Evolutionary conservation across 2,329 filamentous ascomycete species (phyloP).

Genomic region (Pyrenophora seminiperda): DNA sequence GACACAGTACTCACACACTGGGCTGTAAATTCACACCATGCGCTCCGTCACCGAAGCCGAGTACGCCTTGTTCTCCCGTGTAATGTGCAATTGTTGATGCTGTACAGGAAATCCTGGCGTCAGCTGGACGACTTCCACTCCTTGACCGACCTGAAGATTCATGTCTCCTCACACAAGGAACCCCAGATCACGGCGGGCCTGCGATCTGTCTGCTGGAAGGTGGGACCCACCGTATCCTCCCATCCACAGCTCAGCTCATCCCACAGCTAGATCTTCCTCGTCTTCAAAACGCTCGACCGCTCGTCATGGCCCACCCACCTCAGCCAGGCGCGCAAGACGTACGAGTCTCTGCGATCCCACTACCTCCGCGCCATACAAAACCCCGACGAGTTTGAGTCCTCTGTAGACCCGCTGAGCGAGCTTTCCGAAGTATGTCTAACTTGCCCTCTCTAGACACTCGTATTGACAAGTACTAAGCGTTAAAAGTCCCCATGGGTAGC

Average conservation of each 20-base stretch:
- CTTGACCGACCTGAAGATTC: constrained; percentile 45
- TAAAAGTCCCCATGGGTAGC: constrained; percentile 86
- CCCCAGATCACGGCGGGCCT: constrained; percentile 64
- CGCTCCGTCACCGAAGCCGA: constrained; percentile 42
- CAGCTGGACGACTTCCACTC: constrained; percentile 46
- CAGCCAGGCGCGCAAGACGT: constrained; percentile 72
- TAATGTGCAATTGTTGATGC: constrained; percentile 18
- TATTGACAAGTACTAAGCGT: constrained; percentile 56
- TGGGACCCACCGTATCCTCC: constrained; percentile 38
- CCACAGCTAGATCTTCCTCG: constrained; percentile 70
- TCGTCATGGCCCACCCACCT: constrained; percentile 72
- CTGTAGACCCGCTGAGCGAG: constrained; percentile 83
- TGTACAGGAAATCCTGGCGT: constrained; percentile 42
- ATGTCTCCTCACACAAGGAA: constrained; percentile 44
- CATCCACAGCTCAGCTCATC: constrained; percentile 3
- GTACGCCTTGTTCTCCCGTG: constrained; percentile 22
- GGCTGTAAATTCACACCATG: constrained; percentile 28
- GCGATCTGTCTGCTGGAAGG: constrained; percentile 93
- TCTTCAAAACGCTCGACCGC: constrained; percentile 71
- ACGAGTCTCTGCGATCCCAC: constrained; percentile 71
- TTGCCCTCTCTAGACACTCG: constrained; percentile 26
- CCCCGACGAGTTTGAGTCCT: constrained; percentile 76
- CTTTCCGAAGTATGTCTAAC: constrained; percentile 65
- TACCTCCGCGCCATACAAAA: constrained; percentile 83
- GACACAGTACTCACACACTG: constrained; percentile 15